Conservation (phyloP, 768 basidiomycete species). For the Phanerodontia chrysosporium region DNA sequence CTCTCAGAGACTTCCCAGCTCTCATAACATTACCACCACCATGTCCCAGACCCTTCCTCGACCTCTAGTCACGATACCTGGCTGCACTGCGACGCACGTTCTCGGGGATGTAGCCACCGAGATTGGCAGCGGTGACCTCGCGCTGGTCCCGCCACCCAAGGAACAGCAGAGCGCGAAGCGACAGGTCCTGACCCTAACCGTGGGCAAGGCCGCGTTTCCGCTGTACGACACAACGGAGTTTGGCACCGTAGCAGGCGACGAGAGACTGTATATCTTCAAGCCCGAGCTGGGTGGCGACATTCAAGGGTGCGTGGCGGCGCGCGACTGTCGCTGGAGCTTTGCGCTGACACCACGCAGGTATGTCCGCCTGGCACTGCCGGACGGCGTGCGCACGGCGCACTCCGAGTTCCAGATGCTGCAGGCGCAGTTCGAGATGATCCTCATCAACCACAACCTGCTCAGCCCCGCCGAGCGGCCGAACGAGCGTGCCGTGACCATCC, state of each 20-base stretch:
- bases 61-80: constrained; percentile 14
- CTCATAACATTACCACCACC: too few species aligned
- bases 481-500: constrained; percentile 3
- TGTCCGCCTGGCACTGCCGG: constrained; percentile 7
- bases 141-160: constrained; percentile 11
- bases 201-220: constrained; percentile 13
- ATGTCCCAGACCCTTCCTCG: not conserved
- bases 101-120: constrained; percentile 16
- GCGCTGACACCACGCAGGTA: constrained; percentile 1
- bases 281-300: constrained; percentile 10
- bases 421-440: constrained; percentile 20
- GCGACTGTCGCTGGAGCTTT: too few species aligned
- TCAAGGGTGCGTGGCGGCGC: constrained; percentile 6
- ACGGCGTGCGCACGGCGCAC: constrained; percentile 5
- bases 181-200: constrained; percentile 9
- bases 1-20: too few species aligned
- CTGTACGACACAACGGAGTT: constrained; percentile 10
- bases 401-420: constrained; percentile 10
- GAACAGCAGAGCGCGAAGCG: not conserved
- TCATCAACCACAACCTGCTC: constrained; percentile 20
- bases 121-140: constrained; percentile 19
- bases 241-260: constrained; percentile 14
- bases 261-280: constrained; percentile 13
- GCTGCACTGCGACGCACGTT: constrained; percentile 15
- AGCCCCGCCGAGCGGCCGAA: not conserved